These are phyloP conservation scores for Ogataea sp. DNA, from an alignment of 805 yeast genomes.

Conservation along the genomic window DNA sequence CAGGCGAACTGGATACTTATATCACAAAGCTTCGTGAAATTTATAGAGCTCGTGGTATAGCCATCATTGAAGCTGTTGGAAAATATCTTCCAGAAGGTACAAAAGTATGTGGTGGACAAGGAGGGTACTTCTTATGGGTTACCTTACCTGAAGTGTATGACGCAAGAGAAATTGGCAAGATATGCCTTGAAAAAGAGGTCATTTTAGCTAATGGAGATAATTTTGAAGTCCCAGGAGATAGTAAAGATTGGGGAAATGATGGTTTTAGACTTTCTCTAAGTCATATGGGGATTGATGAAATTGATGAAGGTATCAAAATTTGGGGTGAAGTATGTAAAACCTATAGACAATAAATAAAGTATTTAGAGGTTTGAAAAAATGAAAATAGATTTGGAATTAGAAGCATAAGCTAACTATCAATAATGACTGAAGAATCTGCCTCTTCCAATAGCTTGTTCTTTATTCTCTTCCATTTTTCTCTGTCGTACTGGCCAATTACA, in stretches of 20 bases:
- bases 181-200: conserved; percentile 40
- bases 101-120: conserved; percentile 54
- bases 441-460: conserved; percentile 17
- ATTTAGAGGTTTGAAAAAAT: background rate
- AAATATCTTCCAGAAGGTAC: conserved; percentile 50
- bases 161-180: conserved; percentile 21
- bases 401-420: background rate
- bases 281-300: conserved; percentile 36
- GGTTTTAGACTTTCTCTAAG: conserved; percentile 54
- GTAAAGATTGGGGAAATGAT: conserved; percentile 50
- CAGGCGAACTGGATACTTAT: conserved; percentile 42
- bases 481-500: conserved; percentile 56
- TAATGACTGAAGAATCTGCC: background rate
- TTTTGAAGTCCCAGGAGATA: conserved; percentile 70
- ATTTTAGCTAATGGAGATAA: conserved; percentile 62
- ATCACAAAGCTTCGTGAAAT: conserved; percentile 32
- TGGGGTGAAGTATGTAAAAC: conserved; percentile 37
- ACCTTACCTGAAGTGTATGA: conserved; percentile 39
- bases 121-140: conserved; percentile 83
- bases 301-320: conserved; percentile 36
- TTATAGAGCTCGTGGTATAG: conserved; percentile 40
- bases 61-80: conserved; percentile 29
- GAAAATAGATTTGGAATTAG: background rate
- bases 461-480: conserved; percentile 57
- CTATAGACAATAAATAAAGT: background rate